These are phyloP conservation scores for Alternaria arbusti DNA, from an alignment of 2,329 filamentous ascomycete genomes.

Conservation along the genomic window DNA sequence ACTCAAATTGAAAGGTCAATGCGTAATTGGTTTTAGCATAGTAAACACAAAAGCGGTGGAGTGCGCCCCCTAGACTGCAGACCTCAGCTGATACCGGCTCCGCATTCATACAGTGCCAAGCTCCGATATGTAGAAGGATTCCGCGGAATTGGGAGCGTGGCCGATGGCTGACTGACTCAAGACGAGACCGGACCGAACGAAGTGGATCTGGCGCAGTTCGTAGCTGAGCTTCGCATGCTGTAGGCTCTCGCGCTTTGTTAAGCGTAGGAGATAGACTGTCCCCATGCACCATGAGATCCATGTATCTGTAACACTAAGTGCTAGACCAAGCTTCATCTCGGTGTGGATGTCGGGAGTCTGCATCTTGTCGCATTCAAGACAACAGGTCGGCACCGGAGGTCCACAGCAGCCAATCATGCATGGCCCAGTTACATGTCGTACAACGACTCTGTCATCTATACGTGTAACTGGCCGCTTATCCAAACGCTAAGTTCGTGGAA, in stretches of 20 bases:
- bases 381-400: constrained; percentile 9
- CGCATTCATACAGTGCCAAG: constrained; percentile 14
- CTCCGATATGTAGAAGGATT: constrained; percentile 1
- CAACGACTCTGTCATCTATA: constrained; percentile 20
- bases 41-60: background rate
- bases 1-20: background rate
- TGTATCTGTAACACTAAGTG: background rate
- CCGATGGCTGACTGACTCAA: constrained; percentile 13
- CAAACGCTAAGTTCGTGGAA: constrained; percentile 6
- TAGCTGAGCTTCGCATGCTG: background rate
- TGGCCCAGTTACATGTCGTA: constrained; percentile 8
- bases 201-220: constrained; percentile 10
- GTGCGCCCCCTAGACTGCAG: background rate
- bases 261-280: background rate
- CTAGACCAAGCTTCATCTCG: constrained; percentile 2
- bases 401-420: constrained; percentile 19
- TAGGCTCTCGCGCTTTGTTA: background rate
- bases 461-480: constrained; percentile 19
- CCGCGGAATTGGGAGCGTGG: constrained; percentile 10
- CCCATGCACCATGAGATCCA: background rate
- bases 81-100: constrained; percentile 7
- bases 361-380: background rate
- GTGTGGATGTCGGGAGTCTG: constrained; percentile 21
- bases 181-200: constrained; percentile 12
- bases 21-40: background rate